Evolutionary conservation across 108 stramenopile genomes (phyloP).

Genomic region (Pseudonitzschia pungens): DNA sequence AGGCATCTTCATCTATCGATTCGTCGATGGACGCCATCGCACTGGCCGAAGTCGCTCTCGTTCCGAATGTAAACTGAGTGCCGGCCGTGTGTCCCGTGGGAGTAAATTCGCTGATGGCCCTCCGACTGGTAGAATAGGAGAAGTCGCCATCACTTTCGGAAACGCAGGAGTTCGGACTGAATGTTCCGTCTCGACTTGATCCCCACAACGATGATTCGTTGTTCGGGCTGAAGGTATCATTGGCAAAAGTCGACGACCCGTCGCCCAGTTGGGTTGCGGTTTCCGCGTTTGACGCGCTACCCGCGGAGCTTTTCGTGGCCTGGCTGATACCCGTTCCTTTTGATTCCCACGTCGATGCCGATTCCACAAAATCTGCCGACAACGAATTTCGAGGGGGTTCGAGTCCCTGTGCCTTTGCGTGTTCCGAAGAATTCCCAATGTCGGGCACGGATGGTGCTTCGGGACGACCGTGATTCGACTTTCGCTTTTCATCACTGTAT

Average conservation of each 20-base stretch:
- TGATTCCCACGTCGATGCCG: conserved; percentile 9
- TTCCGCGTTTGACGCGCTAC: conserved; percentile 2
- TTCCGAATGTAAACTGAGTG: neutral
- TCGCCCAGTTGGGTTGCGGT: neutral
- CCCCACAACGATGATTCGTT: conserved; percentile 7
- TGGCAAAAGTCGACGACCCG: neutral
- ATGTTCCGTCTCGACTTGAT: conserved; percentile 1
- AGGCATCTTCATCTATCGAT: neutral
- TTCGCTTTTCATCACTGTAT: neutral
- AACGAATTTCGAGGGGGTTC: neutral
- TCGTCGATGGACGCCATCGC: neutral
- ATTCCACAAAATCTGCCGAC: conserved; percentile 7
- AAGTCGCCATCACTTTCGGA: neutral
- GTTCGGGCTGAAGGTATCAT: neutral
- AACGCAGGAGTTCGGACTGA: neutral
- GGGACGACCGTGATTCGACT: too few species aligned
- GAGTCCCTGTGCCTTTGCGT: neutral
- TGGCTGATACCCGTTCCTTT: neutral
- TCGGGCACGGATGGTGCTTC: neutral
- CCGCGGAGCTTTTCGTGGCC: neutral
- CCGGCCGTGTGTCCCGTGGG: conserved; percentile 8
- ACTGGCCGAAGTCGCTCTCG: neutral
- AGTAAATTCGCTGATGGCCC: conserved; percentile 1
- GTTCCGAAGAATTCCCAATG: too few species aligned
- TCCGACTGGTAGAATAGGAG: neutral